Percentiles rank a stretch among this genome's conserved stretches.
Conservation (phyloP, 805 yeast genomes). For the Cyberlindnera nakhonratchasimensis region DNA sequence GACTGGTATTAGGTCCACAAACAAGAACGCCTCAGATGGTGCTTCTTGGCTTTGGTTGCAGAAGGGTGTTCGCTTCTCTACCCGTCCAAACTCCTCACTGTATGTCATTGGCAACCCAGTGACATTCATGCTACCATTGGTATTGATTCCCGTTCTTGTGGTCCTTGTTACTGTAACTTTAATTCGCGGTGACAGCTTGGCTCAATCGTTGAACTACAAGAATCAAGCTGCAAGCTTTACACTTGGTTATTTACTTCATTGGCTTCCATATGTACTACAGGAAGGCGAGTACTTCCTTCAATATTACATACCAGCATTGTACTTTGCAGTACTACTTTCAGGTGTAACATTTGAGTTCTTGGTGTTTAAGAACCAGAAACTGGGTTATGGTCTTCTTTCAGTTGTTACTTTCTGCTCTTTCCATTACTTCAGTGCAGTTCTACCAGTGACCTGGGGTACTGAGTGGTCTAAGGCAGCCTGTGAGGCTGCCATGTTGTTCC, state of each 20-base stretch:
- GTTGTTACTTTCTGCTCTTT: constrained; percentile 18
- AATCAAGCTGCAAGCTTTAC: constrained; percentile 27
- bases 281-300: constrained; percentile 37
- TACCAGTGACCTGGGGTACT: constrained; percentile 47
- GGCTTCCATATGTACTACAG: constrained; percentile 46
- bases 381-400: constrained; percentile 30
- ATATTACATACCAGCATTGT: constrained; percentile 49
- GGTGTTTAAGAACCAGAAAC: constrained; percentile 26
- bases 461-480: constrained; percentile 45
- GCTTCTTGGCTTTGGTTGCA: constrained; percentile 57
- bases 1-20: constrained; percentile 19
- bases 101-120: constrained; percentile 65
- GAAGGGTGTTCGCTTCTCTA: constrained; percentile 60
- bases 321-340: constrained; percentile 43
- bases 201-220: constrained; percentile 14
- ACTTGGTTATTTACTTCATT: constrained; percentile 58
- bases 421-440: constrained; percentile 27
- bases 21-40: constrained; percentile 40
- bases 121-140: constrained; percentile 47
- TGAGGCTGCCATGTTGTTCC: constrained; percentile 32
- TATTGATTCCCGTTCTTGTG: constrained; percentile 30
- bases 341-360: constrained; percentile 45
- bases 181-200: constrained; percentile 23
- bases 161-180: constrained; percentile 24
- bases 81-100: constrained; percentile 41